These are phyloP conservation scores for Berkeleyomyces rouxiae DNA, from an alignment of 2,329 filamentous ascomycete species.

Conservation along the genomic window DNA sequence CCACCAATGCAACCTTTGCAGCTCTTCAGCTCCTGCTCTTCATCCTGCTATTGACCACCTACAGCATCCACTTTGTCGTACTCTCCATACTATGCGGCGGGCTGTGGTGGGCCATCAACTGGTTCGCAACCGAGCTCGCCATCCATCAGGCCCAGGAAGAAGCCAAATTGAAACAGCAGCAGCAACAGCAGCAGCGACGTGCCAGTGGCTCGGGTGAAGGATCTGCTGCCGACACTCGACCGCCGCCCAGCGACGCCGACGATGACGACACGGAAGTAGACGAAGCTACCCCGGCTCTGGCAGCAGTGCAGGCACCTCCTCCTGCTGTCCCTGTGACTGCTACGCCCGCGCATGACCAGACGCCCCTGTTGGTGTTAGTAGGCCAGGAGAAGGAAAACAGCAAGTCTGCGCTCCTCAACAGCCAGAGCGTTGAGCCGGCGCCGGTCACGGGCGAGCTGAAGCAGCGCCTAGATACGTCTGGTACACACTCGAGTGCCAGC, in stretches of 20 bases:
- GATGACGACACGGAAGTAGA: conserved; percentile 38
- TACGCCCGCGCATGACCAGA: not conserved
- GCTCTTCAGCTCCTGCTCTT: conserved; percentile 67
- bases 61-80: conserved; percentile 75
- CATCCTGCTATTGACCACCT: conserved; percentile 59
- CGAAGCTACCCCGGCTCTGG: conserved; percentile 20
- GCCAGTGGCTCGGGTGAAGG: not conserved
- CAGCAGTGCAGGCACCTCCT: not conserved
- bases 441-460: conserved; percentile 32
- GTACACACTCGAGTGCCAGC: conserved; percentile 43
- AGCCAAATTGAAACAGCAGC: conserved; percentile 14
- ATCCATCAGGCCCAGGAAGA: conserved; percentile 27
- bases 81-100: conserved; percentile 64
- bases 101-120: conserved; percentile 91
- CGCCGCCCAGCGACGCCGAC: conserved; percentile 16
- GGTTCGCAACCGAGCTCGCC: conserved; percentile 62
- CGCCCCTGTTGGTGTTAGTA: not conserved
- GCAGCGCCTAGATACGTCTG: conserved; percentile 26
- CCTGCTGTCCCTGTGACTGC: conserved; percentile 11
- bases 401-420: conserved; percentile 15
- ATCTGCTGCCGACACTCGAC: conserved; percentile 18
- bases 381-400: not conserved
- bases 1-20: conserved; percentile 80
- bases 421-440: conserved; percentile 24
- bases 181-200: conserved; percentile 18